Conservation (phyloP, 441 rosid species). For the Corymbia calophylla region DNA sequence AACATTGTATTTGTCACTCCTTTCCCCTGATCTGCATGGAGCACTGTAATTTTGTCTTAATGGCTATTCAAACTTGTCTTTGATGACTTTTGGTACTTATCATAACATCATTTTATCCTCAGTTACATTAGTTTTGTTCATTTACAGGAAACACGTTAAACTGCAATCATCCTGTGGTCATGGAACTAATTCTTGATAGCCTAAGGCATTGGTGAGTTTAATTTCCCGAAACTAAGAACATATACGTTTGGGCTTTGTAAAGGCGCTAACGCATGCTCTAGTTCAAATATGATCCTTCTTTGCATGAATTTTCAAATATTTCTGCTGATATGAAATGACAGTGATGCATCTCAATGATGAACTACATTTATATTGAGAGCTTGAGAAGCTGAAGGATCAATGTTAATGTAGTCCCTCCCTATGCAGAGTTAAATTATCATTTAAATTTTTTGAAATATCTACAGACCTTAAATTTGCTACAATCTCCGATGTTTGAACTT, state of each 20-base stretch:
- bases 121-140: constrained; percentile 11
- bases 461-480: neutral
- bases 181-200: constrained; percentile 89
- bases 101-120: neutral
- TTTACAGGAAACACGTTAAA: constrained; percentile 84
- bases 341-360: neutral
- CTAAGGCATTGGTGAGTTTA: constrained; percentile 80
- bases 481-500: neutral
- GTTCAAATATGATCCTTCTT: neutral
- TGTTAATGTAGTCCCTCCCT: neutral
- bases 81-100: neutral
- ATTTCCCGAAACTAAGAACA: neutral
- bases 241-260: neutral
- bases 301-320: neutral
- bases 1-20: neutral
- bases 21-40: neutral
- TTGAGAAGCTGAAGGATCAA: neutral
- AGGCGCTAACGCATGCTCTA: neutral
- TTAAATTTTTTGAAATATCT: neutral
- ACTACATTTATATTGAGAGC: neutral
- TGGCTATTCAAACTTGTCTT: neutral
- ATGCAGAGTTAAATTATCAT: neutral
- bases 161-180: constrained; percentile 93
- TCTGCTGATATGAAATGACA: neutral
- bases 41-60: neutral